Base-by-base conservation (phyloP, 164 flowering plant genomes). In the Aristolochia californica region DNA sequence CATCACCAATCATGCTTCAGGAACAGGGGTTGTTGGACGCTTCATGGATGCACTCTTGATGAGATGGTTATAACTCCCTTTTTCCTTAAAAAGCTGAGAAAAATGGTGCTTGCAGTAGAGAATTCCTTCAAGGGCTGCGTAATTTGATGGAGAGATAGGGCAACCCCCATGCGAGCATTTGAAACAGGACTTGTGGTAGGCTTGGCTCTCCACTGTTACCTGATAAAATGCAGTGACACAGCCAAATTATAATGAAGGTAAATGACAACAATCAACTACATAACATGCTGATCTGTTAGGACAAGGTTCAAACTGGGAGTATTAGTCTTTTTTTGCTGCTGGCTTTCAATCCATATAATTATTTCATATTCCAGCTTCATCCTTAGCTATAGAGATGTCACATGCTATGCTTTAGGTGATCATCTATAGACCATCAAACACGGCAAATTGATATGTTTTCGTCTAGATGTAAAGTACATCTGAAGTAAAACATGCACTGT, bases 161-260 rank as follows among this genome's bases (percentile, higher is more conserved):
- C 99, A 89, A 43, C 97, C 97, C 21, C 99, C 99, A 62, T 93
- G 95, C 22, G 85, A 87, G 71, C 99, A 93, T 80, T 84, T 93
- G 80, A 93, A 93, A 68, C 99, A 93, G 13, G 91, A 77, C 70
- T 93, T 93, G 75, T 93, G 99, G 62, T 93, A 93, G 24, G 84
- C 59, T 55, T 74, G 87, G 68, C 75, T 74, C 70, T 93, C 99
- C 64, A 93, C 99, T 15, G 96, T 85, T 49, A 93, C 99, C 99
- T 93, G 75, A 58, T 47, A 60, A 30, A 40, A 51, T 63, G 57
- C 53, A 22, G 45, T 20, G 62, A 30, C 0, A 63, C 22, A 20
- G 40, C 34, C 12, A 27, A 45, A 57, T 23, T 13, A 43, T 1
- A 47, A 47, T 47, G 15, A 0, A 16, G 20, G 22, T 17, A 47